Base-by-base conservation (phyloP, 208 protist genomes). In the Leishmania lainsoni region DNA sequence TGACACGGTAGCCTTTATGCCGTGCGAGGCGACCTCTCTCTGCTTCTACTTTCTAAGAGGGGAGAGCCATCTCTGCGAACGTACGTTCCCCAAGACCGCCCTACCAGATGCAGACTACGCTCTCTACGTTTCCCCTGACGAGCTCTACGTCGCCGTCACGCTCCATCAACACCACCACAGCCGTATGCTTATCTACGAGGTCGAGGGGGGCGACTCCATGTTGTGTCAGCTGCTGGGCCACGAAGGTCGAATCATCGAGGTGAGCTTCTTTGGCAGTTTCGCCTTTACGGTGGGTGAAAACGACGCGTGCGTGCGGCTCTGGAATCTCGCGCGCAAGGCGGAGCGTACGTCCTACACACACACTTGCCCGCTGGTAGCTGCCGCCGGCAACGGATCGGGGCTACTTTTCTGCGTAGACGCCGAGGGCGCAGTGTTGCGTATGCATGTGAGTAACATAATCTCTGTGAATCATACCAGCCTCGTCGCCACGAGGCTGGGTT, bases 301-400 rank as follows among this genome's bases (percentile, higher is more conserved):
- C 29, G 92, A 94, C 75, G 75, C 78, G 39, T 83, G 76, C 17
- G 66, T 97, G 48, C 89, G 87, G 39, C 80, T 96, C 65, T 97
- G 94, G 94, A 94, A 78, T 69, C 77, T 95, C 22, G 39, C 81
- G 59, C 79, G 85, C 16, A 81, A 88, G 69, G 87, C 87, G 20
- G 89, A 96, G 85, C 90, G 92, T 51, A 85, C 90, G 16, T 89
- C 83, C 4, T 94, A 95, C 81, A 76, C 78, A 16, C 92, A 97
- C 79, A 35, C 70, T 20, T 83, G 81, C 58, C 61, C 75, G 17
- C 85, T 96, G 29, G 61, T 82, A 49, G 83, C 84, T n/a, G 85
- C 84, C 35, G 76, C 87, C 12, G 66, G 76, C 17, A 83, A 85
- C 56, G 61, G 61, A 9, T 73, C 82, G 0, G 82, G 78, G 20